Evolutionary conservation across 805 yeast genomes (phyloP).

Genomic region (Yarrowia porcina): DNA sequence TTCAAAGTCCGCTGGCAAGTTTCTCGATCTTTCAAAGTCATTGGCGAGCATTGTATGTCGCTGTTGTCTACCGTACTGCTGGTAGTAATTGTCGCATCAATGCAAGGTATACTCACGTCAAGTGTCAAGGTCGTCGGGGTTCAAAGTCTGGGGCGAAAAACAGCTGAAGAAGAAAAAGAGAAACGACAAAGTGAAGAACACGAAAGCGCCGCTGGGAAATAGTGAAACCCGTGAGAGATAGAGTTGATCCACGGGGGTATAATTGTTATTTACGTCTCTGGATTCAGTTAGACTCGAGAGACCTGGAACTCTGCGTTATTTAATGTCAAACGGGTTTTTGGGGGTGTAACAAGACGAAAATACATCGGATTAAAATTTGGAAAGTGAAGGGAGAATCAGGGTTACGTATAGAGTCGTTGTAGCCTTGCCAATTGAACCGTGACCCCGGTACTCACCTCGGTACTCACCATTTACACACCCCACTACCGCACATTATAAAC

Average conservation of each 20-base stretch:
- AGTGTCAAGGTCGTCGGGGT: no score
- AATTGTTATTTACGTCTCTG: constrained; percentile 17
- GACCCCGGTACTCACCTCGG: no score
- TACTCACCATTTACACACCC: neutral
- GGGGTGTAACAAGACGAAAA: neutral
- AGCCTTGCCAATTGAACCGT: no score
- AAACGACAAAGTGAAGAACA: neutral
- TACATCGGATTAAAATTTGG: neutral
- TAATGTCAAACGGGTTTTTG: neutral
- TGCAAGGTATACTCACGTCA: neutral
- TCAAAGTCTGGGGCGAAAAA: no score
- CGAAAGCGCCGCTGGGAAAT: neutral
- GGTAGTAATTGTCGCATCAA: no score
- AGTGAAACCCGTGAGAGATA: neutral
- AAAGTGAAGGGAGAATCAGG: no score
- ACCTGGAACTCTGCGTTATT: constrained; percentile 20
- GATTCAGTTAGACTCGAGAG: constrained; percentile 12
- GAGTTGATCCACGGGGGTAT: constrained; percentile 13
- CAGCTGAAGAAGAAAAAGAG: neutral
- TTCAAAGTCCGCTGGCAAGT: no score
- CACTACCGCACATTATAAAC: neutral
- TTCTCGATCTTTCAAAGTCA: no score
- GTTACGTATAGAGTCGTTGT: no score
- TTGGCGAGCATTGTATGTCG: no score
- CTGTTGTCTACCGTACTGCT: no score